Percentiles rank a stretch among this genome's conserved stretches.
Conservation (phyloP, 2,329 filamentous ascomycete species). For the Blumeria graminis region DNA sequence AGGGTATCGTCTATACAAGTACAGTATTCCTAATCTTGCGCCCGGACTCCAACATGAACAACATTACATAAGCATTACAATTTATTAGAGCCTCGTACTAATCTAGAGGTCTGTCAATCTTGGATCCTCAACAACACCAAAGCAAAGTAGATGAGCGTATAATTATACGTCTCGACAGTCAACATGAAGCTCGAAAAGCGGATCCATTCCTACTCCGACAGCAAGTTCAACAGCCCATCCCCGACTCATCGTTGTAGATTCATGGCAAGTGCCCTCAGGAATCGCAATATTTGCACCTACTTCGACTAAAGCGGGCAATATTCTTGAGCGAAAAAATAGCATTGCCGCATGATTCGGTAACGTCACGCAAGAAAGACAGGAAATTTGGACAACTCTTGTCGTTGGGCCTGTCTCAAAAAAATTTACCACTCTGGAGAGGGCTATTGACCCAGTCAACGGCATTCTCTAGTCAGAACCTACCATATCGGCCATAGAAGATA, state of each 20-base stretch:
- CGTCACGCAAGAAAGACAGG: neutral
- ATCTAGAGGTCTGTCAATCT: too few species aligned
- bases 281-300: neutral
- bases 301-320: neutral
- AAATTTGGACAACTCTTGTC: neutral
- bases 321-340: neutral
- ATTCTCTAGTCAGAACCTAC: neutral
- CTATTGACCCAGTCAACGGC: neutral
- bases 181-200: constrained; percentile 1
- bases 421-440: neutral
- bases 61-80: too few species aligned
- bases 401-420: neutral
- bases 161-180: neutral
- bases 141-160: neutral
- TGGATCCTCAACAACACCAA: neutral
- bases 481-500: too few species aligned
- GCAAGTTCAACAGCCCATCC: neutral
- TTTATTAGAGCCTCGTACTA: too few species aligned
- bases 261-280: neutral
- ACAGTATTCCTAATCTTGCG: too few species aligned
- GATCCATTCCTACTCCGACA: neutral
- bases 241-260: neutral
- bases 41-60: too few species aligned
- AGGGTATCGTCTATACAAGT: too few species aligned
- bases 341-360: neutral